These are phyloP conservation scores for Torrubiellomyces zombiae DNA, from an alignment of 2,329 filamentous ascomycete genomes.

Conservation along the genomic window DNA sequence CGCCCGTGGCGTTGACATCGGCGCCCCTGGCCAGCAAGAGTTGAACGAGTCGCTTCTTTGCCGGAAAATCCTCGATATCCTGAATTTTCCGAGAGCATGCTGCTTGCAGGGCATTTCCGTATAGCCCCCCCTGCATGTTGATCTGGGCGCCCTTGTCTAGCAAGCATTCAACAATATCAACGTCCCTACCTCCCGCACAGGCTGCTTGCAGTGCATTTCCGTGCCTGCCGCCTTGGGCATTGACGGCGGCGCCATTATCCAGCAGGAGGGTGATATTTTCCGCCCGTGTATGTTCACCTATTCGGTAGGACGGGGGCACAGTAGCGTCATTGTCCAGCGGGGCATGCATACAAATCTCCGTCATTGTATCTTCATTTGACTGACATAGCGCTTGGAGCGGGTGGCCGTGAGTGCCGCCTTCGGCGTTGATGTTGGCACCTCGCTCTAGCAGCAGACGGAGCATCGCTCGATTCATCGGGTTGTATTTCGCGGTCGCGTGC, in stretches of 20 bases:
- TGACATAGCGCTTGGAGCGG: not conserved
- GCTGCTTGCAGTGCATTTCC: constrained; percentile 1
- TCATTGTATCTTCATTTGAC: too few relatives aligned
- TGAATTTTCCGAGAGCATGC: too few relatives aligned
- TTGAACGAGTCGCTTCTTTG: not conserved
- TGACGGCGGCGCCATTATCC: constrained; percentile 1
- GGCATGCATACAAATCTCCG: too few relatives aligned
- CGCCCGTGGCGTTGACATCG: constrained; percentile 1
- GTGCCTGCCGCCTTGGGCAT: not conserved
- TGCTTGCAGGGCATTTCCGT: not conserved
- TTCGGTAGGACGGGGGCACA: not conserved
- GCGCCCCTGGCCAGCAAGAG: constrained; percentile 1
- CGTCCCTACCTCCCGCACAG: not conserved
- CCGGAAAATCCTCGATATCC: not conserved
- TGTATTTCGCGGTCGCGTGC: too few relatives aligned
- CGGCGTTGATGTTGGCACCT: too few relatives aligned
- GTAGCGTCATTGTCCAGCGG: too few relatives aligned
- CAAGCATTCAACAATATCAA: not conserved
- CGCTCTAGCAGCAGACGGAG: too few relatives aligned
- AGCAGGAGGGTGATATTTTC: constrained; percentile 1
- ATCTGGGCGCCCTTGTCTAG: constrained; percentile 1
- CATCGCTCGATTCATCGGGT: too few relatives aligned
- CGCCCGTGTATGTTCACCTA: not conserved
- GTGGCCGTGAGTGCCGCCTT: not conserved
- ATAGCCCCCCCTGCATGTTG: not conserved